Conservation (phyloP, 768 basidiomycete species). For the Lactarius akahatsu region DNA sequence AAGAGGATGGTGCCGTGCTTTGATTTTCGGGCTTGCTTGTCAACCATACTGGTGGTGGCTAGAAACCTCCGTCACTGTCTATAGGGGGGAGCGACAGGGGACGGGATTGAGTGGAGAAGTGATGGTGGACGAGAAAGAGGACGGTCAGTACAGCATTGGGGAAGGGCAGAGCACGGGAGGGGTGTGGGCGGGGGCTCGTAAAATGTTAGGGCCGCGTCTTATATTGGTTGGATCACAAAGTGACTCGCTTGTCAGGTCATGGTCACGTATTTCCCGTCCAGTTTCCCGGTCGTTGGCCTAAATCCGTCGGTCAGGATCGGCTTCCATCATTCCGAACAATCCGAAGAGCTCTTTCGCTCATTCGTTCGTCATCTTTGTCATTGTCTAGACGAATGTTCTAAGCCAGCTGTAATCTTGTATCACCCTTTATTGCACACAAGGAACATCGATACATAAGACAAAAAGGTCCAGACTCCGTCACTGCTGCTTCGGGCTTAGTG, state of each 20-base stretch:
- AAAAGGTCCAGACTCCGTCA: background rate
- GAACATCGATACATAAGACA: slow-evolving; percentile 11
- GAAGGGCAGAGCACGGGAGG: slow-evolving; percentile 25
- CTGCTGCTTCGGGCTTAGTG: background rate
- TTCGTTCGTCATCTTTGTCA: slow-evolving; percentile 22
- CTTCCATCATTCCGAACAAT: slow-evolving; percentile 23
- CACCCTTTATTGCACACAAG: slow-evolving; percentile 17
- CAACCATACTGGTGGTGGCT: slow-evolving; percentile 62
- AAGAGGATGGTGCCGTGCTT: slow-evolving; percentile 87
- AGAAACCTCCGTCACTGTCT: slow-evolving; percentile 34
- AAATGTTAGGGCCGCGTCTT: slow-evolving; percentile 22
- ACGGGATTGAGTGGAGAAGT: slow-evolving; percentile 30
- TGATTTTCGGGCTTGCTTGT: slow-evolving; percentile 76
- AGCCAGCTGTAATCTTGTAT: slow-evolving; percentile 9
- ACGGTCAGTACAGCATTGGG: slow-evolving; percentile 41
- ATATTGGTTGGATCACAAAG: slow-evolving; percentile 22
- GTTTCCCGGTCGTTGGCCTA: background rate
- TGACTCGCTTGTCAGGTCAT: slow-evolving; percentile 21
- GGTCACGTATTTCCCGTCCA: background rate
- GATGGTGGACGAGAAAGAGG: slow-evolving; percentile 32
- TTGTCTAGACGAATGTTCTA: background rate
- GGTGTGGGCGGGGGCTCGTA: slow-evolving; percentile 36
- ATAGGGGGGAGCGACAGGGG: slow-evolving; percentile 17
- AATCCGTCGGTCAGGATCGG: slow-evolving; percentile 22
- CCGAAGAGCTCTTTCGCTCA: slow-evolving; percentile 19